Evolutionary conservation across 306 rosid genomes (phyloP), one percentile per base, ranked within the genome.

Genomic region (Oxytropis ochrocephala): DNA sequence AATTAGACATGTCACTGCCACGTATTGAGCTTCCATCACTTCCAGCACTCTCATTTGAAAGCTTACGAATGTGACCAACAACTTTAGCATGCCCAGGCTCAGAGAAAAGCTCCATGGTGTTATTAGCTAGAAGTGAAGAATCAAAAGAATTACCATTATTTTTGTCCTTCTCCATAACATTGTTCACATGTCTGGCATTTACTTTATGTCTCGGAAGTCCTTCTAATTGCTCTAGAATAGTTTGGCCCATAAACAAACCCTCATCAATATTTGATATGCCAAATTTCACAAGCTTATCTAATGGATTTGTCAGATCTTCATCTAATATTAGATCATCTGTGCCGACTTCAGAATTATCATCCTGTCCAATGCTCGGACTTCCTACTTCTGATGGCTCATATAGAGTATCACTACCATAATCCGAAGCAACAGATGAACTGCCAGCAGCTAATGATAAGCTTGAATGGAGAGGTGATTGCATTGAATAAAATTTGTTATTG

Each of bases 171-270:
- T 73, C 88, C 14, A 61, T 50, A 70, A 57, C 76, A 82, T 81
- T 80, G 79, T 82, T 85, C 68, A 73, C 68, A 77, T 87, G 90
- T 78, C 89, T 81, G 69, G 84, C 75, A 83, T 80, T 88, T 57
- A 69, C 79, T 89, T 87, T 95, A 87, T 89, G 87, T 85, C 85
- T 88, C 19, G 96, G 96, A 77, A 89, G 91, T 83, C 99, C 99
- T 86, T 95, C 97, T 81, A 91, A 85, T 79, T 91, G 95, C 73
- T 91, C 99, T 70, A 95, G 83, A 80, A 95, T 91, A 19, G 99
- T 86, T 82, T 95, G 97, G 44, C 99, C 95, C 97, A 95, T 84
- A 81, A 91, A 89, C 16, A 95, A 82, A 18, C 99, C 99, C 79
- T 95, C 95, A 11, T 91, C 99, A 75, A 95, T 95, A 79, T 95